Percentiles rank a stretch among this genome's conserved stretches.
phyloP scores from a whole-genome alignment of 2,329 filamentous ascomycete species.

The Fusarium proliferatum region DNA sequence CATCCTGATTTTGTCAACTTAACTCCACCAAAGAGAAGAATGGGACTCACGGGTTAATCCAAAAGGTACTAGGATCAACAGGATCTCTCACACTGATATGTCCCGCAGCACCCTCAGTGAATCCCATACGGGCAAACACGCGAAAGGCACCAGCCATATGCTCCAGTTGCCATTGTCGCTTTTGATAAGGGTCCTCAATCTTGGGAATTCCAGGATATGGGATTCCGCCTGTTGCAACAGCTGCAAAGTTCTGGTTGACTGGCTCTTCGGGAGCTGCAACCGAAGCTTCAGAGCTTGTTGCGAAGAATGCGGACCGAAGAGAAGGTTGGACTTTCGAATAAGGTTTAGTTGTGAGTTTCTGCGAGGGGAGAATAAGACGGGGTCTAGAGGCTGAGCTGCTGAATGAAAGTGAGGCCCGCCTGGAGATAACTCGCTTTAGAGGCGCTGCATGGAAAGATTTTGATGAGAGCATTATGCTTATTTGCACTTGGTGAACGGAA shows the following conservation, averaged over 20 bases:
- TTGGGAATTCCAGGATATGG: slow-evolving; percentile 64
- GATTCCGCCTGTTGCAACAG: slow-evolving; percentile 46
- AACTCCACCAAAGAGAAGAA: neutral
- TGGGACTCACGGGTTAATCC: slow-evolving; percentile 67
- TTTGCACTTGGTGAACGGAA: neutral
- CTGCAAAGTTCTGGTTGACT: slow-evolving; percentile 41
- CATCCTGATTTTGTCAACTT: slow-evolving; percentile 45
- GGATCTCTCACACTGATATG: slow-evolving; percentile 74
- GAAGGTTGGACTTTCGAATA: neutral
- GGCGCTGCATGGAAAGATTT: slow-evolving; percentile 14
- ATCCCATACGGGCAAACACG: slow-evolving; percentile 59
- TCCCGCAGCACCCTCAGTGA: slow-evolving; percentile 71
- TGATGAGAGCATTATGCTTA: slow-evolving; percentile 26
- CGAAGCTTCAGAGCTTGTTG: slow-evolving; percentile 36
- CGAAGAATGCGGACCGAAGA: slow-evolving; percentile 23
- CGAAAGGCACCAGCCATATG: slow-evolving; percentile 60
- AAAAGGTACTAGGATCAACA: slow-evolving; percentile 67
- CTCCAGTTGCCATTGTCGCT: slow-evolving; percentile 52
- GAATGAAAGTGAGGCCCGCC: slow-evolving; percentile 25
- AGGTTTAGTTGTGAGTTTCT: neutral
- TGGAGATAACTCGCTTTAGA: slow-evolving; percentile 22
- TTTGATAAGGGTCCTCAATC: slow-evolving; percentile 60
- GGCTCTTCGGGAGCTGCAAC: neutral
- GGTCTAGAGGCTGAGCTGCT: slow-evolving; percentile 2
- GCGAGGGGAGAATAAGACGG: slow-evolving; percentile 4